Evolutionary conservation across 116 monocot genomes (phyloP).

Genomic region (Posidonia oceanica): DNA sequence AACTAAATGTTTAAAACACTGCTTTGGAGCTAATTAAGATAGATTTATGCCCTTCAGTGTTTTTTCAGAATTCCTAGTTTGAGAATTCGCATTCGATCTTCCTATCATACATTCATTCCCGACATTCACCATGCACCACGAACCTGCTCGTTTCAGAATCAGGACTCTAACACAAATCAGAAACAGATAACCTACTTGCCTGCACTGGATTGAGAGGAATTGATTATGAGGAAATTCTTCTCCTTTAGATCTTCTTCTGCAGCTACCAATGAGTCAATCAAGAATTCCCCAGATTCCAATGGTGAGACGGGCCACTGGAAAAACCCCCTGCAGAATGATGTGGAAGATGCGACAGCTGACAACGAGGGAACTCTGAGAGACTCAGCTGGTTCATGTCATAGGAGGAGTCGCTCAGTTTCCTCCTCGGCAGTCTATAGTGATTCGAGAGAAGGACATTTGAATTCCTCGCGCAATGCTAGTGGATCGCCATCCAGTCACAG

Average conservation of each 20-base stretch:
- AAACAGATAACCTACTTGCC: too few relatives aligned
- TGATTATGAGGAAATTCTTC: constrained; percentile 64
- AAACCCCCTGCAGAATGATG: constrained; percentile 13
- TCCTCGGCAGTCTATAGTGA: constrained; percentile 9
- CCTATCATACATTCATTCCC: too few relatives aligned
- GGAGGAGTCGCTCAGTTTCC: constrained; percentile 48
- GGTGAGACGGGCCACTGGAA: constrained; percentile 20
- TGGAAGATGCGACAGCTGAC: not conserved
- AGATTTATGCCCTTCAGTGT: too few relatives aligned
- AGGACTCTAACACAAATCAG: too few relatives aligned
- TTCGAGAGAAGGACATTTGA: not conserved
- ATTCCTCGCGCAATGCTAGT: constrained; percentile 1
- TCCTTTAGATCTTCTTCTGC: constrained; percentile 34
- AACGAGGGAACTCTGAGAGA: not conserved
- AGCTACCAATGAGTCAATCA: constrained; percentile 13
- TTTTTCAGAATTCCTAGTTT: too few relatives aligned
- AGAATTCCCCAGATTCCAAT: constrained; percentile 6
- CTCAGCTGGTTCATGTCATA: constrained; percentile 14
- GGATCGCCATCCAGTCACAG: constrained; percentile 2
- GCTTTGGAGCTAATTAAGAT: too few relatives aligned
- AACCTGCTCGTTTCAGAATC: too few relatives aligned
- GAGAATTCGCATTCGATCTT: too few relatives aligned
- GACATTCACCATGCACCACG: too few relatives aligned
- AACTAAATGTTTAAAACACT: too few relatives aligned
- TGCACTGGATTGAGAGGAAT: not conserved